These are phyloP conservation scores for Theobroma cacao DNA, from an alignment of 345 rosid species.

Conservation along the genomic window DNA sequence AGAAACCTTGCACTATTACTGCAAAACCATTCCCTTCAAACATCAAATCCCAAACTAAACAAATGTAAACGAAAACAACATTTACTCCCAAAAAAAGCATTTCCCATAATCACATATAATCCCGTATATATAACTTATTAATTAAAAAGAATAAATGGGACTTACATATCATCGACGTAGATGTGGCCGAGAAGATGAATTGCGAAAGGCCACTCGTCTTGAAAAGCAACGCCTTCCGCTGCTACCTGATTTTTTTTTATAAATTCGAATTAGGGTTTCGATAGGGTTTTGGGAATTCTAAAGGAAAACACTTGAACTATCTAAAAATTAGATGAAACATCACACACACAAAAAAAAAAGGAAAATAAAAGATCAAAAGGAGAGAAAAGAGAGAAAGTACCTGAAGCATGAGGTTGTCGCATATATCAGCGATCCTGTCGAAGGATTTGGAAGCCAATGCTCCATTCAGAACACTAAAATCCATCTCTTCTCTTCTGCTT, in stretches of 20 bases:
- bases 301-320: not conserved
- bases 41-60: not conserved
- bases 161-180: conserved; percentile 1
- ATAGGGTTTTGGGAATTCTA: not conserved
- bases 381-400: conserved; percentile 20
- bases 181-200: conserved; percentile 25
- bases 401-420: conserved; percentile 79
- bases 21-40: conserved; percentile 15
- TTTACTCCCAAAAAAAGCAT: not conserved
- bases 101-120: conserved; percentile 36
- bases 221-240: conserved; percentile 61
- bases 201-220: conserved; percentile 89
- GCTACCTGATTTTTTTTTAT: conserved; percentile 44
- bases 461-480: conserved; percentile 56
- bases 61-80: not conserved
- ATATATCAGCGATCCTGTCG: conserved; percentile 64
- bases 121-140: not conserved
- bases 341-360: not conserved
- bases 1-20: conserved; percentile 81
- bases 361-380: not conserved
- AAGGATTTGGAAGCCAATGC: conserved; percentile 60
- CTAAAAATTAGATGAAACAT: not conserved
- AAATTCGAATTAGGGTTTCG: conserved; percentile 3
- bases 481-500: conserved; percentile 39
- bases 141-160: not conserved